Evolutionary conservation across 768 basidiomycete genomes (phyloP), one percentile per base, ranked within the genome.

Genomic region (Infundibulicybe gibba): DNA sequence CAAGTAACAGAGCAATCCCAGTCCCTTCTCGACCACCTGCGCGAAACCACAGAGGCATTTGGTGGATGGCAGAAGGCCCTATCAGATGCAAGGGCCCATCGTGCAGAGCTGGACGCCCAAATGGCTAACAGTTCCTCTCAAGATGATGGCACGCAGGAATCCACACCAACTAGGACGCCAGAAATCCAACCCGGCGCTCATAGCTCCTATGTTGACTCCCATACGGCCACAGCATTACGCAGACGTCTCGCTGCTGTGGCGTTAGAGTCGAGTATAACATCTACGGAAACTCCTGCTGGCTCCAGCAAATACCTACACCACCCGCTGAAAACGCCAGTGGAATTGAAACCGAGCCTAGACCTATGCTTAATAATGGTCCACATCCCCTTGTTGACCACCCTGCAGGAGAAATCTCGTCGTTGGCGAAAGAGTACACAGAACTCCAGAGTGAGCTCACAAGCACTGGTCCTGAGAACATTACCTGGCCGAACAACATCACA

Each of bases 401-500:
- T 0, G 74, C 87, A 52, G 61, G 69, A 34, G 55, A 70, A 15
- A 77, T 98, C 40, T 74, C 88, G 8, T 67, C 75, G 1, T 71
- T 90, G 32, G 94, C 94, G 11, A 75, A 74, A 41, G 85, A 88
- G 40, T 84, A 90, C 53, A 77, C 82, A 11, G 90, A 91, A 47
- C 71, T 93, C 37, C 76, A 86, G 53, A 75, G 72, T 6, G 93
- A 94, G 59, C 71, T 99, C 15, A 79, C 78, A 15, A 86, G 85
- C 46, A 69, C 74, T 21, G 93, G 94, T 3, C 78, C 83, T 6
- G 62, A 72, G 41, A 68, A 71, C 43, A 75, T 94, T 33, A 76
- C 74, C 14, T 99, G 90, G 81, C 94, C 94, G 0, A 73, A 83
- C 40, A 97, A 94, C 61, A 77, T 98, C 50, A 85, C 84, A 0